These are phyloP conservation scores for Pichia gijzeniarum DNA, from an alignment of 805 yeast genomes.

Conservation along the genomic window DNA sequence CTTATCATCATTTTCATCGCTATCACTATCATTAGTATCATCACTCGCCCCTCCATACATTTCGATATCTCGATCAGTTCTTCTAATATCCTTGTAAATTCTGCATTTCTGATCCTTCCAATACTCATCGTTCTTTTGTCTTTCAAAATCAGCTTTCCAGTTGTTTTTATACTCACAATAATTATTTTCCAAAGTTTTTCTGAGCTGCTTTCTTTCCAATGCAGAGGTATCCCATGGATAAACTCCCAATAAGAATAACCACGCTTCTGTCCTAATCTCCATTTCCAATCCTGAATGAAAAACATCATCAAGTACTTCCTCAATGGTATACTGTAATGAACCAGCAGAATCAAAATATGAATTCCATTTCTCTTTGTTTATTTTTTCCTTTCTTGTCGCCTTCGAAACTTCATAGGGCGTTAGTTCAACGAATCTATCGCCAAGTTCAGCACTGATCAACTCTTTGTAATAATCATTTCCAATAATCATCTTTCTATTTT, in stretches of 20 bases:
- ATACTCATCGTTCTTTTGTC: conserved; percentile 49
- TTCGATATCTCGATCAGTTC: conserved; percentile 78
- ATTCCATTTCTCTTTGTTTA: conserved; percentile 74
- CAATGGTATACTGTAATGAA: conserved; percentile 59
- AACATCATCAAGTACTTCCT: conserved; percentile 73
- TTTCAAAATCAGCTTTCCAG: conserved; percentile 61
- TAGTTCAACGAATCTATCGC: conserved; percentile 42
- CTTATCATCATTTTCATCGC: conserved; percentile 46
- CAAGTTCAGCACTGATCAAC: conserved; percentile 53
- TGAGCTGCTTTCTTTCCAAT: conserved; percentile 58
- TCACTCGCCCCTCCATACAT: conserved; percentile 38
- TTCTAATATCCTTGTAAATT: conserved; percentile 86
- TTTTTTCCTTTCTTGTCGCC: conserved; percentile 60
- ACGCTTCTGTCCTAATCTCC: conserved; percentile 60
- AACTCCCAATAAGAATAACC: conserved; percentile 80
- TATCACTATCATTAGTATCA: conserved; percentile 30
- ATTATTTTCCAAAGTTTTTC: conserved; percentile 46
- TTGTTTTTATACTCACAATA: conserved; percentile 51
- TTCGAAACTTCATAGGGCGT: conserved; percentile 54
- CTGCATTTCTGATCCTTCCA: conserved; percentile 88
- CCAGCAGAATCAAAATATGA: conserved; percentile 79
- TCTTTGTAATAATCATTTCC: conserved; percentile 54
- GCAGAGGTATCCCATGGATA: conserved; percentile 82
- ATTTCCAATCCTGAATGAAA: conserved; percentile 84
- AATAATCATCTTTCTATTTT: conserved; percentile 44